Base-by-base conservation (phyloP, 805 yeast species). In the Candida xyloterini region DNA sequence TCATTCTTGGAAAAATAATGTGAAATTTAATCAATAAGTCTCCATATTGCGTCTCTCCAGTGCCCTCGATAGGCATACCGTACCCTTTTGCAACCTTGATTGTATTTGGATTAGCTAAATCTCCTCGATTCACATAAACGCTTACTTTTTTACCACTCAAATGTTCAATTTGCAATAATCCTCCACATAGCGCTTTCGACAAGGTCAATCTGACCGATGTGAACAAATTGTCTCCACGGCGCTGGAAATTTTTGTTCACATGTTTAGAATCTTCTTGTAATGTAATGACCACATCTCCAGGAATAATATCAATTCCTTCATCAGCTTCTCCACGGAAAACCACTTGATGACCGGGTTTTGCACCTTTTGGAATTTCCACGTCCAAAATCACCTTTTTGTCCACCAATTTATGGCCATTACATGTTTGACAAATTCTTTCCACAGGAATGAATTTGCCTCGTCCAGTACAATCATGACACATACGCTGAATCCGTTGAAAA, bases 241-340 rank as follows among this genome's bases (percentile, higher is more conserved):
- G 63, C 10, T 64, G 64, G 40, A 74, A 69, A 14, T 45, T 50
- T 4, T 54, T 50, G 33, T 66, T 43, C 4, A 30, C 60, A 5
- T 41, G 44, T 10, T 44, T 40, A 48, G 73, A 72, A 27, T 67
- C 67, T 33, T 55, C 57, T 15, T 40, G 33, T 16, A 83, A 56
- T 1, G 73, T 75, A 8, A 83, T 71, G 3, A 81, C 62, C 6
- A 83, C 81, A 56, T 83, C 86, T 2, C 90, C 90, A 0, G 89
- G 84, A 3, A 73, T 60, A 3, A 77, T 62, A 44, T 71, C 67
- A 14, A 73, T 56, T 0, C 78, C 83, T 56, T 81, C 84, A 52
- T 83, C 89, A 0, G 81, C 85, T 50, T 76, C 80, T 5, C 79
- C 76, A n/a, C 70, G 63, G 15, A 80, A 60, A 1, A 77, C 63